A percentile compares a stretch with the other conserved stretches of the same genome.
Conservation (phyloP, 345 rosid species). For the Dipteronia dyeriana region DNA sequence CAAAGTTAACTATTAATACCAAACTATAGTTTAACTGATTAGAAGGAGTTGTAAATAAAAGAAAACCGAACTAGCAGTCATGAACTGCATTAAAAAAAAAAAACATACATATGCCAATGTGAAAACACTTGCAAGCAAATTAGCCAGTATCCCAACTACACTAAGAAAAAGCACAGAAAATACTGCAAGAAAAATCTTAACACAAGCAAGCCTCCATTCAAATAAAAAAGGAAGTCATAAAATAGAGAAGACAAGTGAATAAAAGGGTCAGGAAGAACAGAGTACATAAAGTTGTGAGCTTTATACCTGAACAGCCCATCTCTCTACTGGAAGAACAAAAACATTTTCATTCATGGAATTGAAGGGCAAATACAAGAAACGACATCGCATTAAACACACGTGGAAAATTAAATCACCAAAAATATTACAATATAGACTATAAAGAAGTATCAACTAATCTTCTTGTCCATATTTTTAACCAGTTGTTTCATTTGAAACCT, state of each 20-base stretch:
- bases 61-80: neutral
- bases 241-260: neutral
- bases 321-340: constrained; percentile 30
- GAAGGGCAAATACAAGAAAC: no score
- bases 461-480: constrained; percentile 55
- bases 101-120: neutral
- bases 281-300: neutral
- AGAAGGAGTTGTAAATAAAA: neutral
- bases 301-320: constrained; percentile 86
- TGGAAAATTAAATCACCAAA: no score
- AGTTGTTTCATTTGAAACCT: constrained; percentile 79
- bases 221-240: neutral
- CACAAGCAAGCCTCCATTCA: neutral
- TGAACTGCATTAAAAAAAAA: neutral
- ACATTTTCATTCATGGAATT: no score
- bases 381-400: no score
- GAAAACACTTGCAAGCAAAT: neutral
- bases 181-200: neutral
- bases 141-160: neutral
- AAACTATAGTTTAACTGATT: neutral
- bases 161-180: neutral
- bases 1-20: neutral
- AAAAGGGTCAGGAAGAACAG: neutral
- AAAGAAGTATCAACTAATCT: constrained; percentile 18
- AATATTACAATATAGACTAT: no score